Evolutionary conservation across 495 filamentous ascomycete genomes (phyloP).

Genomic region (Amniculicola lignicola): DNA sequence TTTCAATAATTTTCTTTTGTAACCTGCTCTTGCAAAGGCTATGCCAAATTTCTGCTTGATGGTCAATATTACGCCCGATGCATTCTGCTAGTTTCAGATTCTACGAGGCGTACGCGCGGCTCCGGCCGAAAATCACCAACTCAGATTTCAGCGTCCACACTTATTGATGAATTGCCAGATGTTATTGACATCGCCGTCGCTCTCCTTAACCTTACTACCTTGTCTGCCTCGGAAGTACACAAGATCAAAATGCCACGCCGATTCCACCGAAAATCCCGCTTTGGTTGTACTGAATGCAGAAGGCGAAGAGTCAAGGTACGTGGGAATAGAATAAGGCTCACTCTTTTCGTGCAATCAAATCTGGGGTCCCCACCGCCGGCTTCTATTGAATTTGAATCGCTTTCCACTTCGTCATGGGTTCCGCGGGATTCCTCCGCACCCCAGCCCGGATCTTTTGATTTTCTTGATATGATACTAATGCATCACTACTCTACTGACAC

Average conservation of each 20-base stretch:
- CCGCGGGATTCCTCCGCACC: not conserved
- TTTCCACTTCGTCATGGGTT: not conserved
- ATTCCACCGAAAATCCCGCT: slow-evolving; percentile 3
- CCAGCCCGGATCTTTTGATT: slow-evolving; percentile 1
- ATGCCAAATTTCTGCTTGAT: too few species aligned
- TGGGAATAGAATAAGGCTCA: not conserved
- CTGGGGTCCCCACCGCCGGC: not conserved
- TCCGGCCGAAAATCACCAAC: too few species aligned
- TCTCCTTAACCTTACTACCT: not conserved
- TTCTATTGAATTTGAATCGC: not conserved
- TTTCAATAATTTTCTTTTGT: too few species aligned
- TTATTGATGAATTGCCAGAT: too few species aligned
- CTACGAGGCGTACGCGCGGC: too few species aligned
- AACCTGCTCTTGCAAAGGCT: too few species aligned
- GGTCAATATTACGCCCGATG: too few species aligned
- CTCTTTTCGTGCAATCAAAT: not conserved
- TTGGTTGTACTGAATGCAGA: slow-evolving; percentile 6
- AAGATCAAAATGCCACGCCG: slow-evolving; percentile 1
- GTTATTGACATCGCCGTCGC: not conserved
- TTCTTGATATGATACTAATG: slow-evolving; percentile 3
- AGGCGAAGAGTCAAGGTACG: slow-evolving; percentile 7
- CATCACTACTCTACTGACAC: slow-evolving; percentile 7
- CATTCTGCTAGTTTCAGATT: too few species aligned
- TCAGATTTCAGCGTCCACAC: too few species aligned
- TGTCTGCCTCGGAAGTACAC: not conserved